Conservation (phyloP, 768 basidiomycete species). For the Russula compacta region DNA sequence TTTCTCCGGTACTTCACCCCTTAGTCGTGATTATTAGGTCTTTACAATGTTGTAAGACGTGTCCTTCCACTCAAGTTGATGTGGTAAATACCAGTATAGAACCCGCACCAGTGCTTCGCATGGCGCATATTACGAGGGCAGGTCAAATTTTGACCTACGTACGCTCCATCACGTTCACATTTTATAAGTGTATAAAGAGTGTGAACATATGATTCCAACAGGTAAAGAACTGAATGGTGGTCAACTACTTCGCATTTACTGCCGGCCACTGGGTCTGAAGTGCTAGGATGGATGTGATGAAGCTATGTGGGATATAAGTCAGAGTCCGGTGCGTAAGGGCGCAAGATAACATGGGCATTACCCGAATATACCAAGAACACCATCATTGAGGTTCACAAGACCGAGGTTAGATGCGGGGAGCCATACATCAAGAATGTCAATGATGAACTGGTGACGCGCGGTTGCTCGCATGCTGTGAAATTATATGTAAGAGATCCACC, state of each 20-base stretch:
- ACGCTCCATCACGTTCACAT: neutral
- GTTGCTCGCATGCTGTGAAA: slow-evolving; percentile 47
- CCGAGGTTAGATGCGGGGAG: slow-evolving; percentile 81
- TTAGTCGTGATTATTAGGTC: no score
- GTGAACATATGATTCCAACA: neutral
- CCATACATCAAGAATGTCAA: slow-evolving; percentile 83
- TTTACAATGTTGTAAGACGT: no score
- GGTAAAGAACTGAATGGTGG: neutral
- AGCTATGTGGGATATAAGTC: slow-evolving; percentile 30
- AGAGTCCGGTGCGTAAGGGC: neutral
- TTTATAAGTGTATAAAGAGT: neutral
- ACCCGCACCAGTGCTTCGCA: neutral
- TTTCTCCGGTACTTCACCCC: no score
- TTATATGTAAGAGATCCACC: slow-evolving; percentile 8
- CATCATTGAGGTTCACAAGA: slow-evolving; percentile 71
- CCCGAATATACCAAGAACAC: slow-evolving; percentile 79
- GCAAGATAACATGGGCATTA: slow-evolving; percentile 31
- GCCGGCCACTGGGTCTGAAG: slow-evolving; percentile 17
- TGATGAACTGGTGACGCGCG: slow-evolving; percentile 68
- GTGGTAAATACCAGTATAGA: neutral
- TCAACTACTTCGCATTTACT: slow-evolving; percentile 12
- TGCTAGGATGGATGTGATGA: slow-evolving; percentile 38
- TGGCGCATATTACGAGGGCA: neutral
- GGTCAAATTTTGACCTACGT: neutral
- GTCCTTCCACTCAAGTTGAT: neutral